These are phyloP conservation scores for Trichosporon inkin DNA, from an alignment of 1,284 basidiomycete species.

Conservation along the genomic window DNA sequence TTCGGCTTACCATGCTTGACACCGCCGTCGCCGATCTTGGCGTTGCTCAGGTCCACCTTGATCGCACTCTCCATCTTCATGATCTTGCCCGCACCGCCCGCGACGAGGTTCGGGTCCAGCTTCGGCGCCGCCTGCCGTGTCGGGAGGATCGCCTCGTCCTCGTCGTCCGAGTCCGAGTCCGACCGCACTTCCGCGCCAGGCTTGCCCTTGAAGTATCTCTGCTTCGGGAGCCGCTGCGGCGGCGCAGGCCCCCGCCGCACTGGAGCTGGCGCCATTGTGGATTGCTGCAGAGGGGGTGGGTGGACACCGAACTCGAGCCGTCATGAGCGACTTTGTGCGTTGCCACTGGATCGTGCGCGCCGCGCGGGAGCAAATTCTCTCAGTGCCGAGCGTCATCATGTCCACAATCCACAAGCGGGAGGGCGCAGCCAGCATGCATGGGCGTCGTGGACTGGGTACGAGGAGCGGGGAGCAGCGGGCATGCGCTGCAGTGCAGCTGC, in stretches of 20 bases:
- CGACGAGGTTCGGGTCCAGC: conserved; percentile 33
- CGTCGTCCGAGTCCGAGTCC: conserved; percentile 31
- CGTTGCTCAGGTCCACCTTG: conserved; percentile 38
- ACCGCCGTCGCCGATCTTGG: conserved; percentile 42
- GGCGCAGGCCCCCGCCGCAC: conserved; percentile 11
- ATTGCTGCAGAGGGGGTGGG: not conserved
- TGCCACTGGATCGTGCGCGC: not conserved
- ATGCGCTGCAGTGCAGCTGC: not conserved
- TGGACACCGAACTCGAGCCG: not conserved
- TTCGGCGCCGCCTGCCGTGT: conserved; percentile 16
- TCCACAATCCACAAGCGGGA: not conserved
- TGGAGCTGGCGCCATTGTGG: conserved; percentile 14
- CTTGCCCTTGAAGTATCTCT: conserved; percentile 47
- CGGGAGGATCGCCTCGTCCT: conserved; percentile 17
- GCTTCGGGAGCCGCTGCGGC: conserved; percentile 27
- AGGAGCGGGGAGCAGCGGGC: not conserved
- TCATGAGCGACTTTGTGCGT: conserved; percentile 3
- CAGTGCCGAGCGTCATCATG: conserved; percentile 1
- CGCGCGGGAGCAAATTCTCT: conserved; percentile 11
- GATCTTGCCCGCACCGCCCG: conserved; percentile 48
- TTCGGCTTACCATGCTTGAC: conserved; percentile 28
- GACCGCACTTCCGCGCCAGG: conserved; percentile 33
- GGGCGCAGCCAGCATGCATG: not conserved
- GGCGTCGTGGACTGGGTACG: too few relatives aligned
- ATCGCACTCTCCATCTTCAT: conserved; percentile 28